Percentiles rank a stretch among this genome's conserved stretches.
phyloP scores from a whole-genome alignment of 257 asterid species.

The Salvia hispanica region DNA sequence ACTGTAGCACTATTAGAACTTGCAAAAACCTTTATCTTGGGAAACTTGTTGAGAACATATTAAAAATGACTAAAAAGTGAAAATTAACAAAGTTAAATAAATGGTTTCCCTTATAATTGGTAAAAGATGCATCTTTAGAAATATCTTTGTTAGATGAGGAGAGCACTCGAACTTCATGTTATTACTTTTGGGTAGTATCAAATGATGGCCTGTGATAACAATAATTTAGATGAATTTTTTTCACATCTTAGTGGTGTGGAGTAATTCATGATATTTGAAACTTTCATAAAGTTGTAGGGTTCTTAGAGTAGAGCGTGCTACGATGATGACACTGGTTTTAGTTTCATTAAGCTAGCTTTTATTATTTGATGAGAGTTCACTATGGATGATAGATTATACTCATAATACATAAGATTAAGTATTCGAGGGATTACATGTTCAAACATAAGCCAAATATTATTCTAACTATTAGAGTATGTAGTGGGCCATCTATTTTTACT shows the following conservation, averaged over 20 bases:
- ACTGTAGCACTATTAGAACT: too few species aligned
- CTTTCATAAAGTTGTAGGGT: constrained; percentile 7
- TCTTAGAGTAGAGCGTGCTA: constrained; percentile 12
- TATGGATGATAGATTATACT: too few species aligned
- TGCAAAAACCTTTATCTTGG: too few species aligned
- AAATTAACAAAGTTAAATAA: too few species aligned
- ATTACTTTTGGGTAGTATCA: neutral
- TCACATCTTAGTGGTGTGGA: constrained; percentile 12
- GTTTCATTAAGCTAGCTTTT: constrained; percentile 17
- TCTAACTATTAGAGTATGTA: too few species aligned
- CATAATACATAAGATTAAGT: too few species aligned
- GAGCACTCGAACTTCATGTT: neutral
- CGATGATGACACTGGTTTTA: constrained; percentile 3
- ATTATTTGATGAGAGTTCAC: constrained; percentile 8
- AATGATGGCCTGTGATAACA: constrained; percentile 1
- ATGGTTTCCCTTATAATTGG: neutral
- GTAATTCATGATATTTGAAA: neutral
- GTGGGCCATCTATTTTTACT: too few species aligned
- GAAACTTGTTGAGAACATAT: too few species aligned
- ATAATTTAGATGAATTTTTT: constrained; percentile 2
- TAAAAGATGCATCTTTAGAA: neutral
- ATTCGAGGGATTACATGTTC: too few species aligned
- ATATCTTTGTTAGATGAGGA: constrained; percentile 8
- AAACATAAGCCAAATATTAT: too few species aligned
- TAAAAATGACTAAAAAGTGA: too few species aligned